Evolutionary conservation across 495 filamentous ascomycete genomes (phyloP).

Genomic region (Tuber indicum): DNA sequence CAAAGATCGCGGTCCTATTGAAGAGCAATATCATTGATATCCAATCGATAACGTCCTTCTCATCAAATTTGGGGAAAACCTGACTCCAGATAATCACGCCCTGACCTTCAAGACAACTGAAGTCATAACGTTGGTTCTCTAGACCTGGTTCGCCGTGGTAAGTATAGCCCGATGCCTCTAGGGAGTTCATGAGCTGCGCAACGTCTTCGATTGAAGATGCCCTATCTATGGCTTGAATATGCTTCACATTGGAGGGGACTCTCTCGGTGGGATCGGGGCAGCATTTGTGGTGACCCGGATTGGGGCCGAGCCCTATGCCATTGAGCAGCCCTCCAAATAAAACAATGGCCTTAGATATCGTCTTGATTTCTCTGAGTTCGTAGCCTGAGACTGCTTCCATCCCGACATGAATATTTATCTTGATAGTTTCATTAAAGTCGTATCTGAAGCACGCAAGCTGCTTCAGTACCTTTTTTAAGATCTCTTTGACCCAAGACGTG

Average conservation of each 20-base stretch:
- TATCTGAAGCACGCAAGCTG: background rate
- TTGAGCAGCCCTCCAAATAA: constrained; percentile 21
- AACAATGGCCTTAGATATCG: constrained; percentile 24
- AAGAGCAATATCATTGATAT: background rate
- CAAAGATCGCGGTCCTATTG: background rate
- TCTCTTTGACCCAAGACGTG: background rate
- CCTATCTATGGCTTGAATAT: constrained; percentile 17
- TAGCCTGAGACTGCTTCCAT: constrained; percentile 6
- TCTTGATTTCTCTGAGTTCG: constrained; percentile 23
- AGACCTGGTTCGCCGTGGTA: constrained; percentile 1
- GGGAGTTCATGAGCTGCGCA: constrained; percentile 18
- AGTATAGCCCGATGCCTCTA: background rate
- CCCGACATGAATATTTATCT: background rate
- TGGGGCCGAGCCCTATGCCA: background rate
- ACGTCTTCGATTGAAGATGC: constrained; percentile 21
- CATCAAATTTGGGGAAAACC: constrained; percentile 7
- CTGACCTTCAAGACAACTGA: constrained; percentile 19
- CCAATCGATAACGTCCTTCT: background rate
- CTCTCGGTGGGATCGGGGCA: background rate
- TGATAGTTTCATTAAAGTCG: background rate
- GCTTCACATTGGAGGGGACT: constrained; percentile 10
- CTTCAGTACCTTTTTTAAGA: background rate
- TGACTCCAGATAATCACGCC: constrained; percentile 26
- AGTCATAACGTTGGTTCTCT: constrained; percentile 23
- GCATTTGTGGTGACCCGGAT: background rate